Evolutionary conservation across 192 early-diverging fungal species (phyloP).

Genomic region (Coemansia sp.): DNA sequence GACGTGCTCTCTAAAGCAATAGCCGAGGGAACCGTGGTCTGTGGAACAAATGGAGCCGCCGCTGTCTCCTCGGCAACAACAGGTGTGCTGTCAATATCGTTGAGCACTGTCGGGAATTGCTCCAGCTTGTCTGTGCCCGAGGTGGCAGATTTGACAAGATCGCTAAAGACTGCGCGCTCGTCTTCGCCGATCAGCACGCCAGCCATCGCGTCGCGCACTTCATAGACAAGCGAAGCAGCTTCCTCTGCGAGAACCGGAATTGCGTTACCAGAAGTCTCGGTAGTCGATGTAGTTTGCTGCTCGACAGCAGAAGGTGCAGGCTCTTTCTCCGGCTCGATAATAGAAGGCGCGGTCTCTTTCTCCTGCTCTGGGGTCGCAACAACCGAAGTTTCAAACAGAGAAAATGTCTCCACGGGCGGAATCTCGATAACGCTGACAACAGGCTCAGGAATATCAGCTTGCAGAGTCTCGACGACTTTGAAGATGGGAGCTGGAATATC

Average conservation of each 20-base stretch:
- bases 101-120: slow-evolving; percentile 35
- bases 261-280: neutral
- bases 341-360: too few relatives aligned
- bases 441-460: neutral
- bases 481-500: too few relatives aligned
- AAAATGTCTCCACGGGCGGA: neutral
- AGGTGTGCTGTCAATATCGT: slow-evolving; percentile 19
- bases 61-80: neutral
- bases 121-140: slow-evolving; percentile 33
- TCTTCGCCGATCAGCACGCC: slow-evolving; percentile 28
- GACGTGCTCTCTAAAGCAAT: neutral
- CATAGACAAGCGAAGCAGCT: slow-evolving; percentile 42
- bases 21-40: neutral
- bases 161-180: slow-evolving; percentile 29
- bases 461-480: too few relatives aligned
- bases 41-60: slow-evolving; percentile 1
- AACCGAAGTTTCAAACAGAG: neutral
- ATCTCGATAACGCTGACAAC: slow-evolving; percentile 1
- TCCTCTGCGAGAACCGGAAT: slow-evolving; percentile 25
- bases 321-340: neutral
- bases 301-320: neutral
- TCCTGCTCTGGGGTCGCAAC: neutral
- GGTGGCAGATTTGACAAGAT: slow-evolving; percentile 31
- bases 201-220: slow-evolving; percentile 48
- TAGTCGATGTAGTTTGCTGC: neutral